Base-by-base conservation (phyloP, 2,329 filamentous ascomycete species). In the Aspergillus sp. region DNA sequence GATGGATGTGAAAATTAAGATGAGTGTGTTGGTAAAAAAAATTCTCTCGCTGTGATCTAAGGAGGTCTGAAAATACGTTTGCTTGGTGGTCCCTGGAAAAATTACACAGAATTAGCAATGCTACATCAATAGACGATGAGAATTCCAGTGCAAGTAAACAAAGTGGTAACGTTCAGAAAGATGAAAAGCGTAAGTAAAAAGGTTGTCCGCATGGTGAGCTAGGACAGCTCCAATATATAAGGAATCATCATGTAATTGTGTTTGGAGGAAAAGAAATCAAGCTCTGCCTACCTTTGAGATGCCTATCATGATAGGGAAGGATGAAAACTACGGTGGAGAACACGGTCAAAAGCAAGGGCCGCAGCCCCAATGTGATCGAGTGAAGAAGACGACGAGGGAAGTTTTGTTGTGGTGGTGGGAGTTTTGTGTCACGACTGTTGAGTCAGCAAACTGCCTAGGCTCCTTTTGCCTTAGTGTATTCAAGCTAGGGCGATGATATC, bases 201-300 rank as follows among this genome's bases (percentile, higher is more conserved):
- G 78, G 81, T 73, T 77, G 79, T 90, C 87, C 83, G 80, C 86
- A 88, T 70, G 77, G 68, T 73, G 60, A 71, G 73, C 79, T 84
- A 84, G 86, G 88, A 90, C 87, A 90, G 88, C 88, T 90, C 88
- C 88, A 90, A 90, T 90, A 89, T 41, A 79, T 73, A 70, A 71
- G 68, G 67, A 69, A 72, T 86, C 84, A 87, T 87, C 85, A 84
- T 77, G 59, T 56, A 62, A 65, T 62, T 56, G 54, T 12, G 45
- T 21, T 37, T 40, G 24, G 15, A 27, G 14, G 35, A 31, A 33
- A 24, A 4, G 40, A 33, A 43, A 48, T 37, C 52, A 17, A 33
- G 21, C 48, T 27, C 40, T 44, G 61, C 71, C 60, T 72, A 73
- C 71, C 70, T 72, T 69, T 52, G 52, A 66, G 61, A 52, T 55